These are phyloP conservation scores for Knoxia roxburghii DNA, from an alignment of 257 asterid species.

Conservation along the genomic window DNA sequence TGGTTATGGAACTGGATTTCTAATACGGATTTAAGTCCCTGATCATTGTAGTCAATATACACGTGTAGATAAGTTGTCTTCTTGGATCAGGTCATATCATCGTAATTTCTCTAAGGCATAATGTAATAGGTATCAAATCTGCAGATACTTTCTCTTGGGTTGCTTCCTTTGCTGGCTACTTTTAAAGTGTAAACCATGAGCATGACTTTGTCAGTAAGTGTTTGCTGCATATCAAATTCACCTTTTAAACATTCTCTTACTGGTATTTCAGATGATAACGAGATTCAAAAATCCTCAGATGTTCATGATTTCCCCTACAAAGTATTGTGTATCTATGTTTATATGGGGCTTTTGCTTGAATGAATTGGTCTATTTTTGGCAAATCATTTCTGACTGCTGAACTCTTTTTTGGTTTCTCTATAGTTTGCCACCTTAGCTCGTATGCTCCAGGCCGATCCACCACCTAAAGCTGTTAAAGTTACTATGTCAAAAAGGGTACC, in stretches of 20 bases:
- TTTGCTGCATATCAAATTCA: background rate
- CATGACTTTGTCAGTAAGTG: background rate
- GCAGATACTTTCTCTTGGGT: background rate
- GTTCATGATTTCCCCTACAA: background rate
- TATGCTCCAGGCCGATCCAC: conserved; percentile 97
- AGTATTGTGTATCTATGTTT: background rate
- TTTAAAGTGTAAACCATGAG: background rate
- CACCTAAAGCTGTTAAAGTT: conserved; percentile 99
- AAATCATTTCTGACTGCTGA: background rate
- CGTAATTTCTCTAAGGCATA: no score
- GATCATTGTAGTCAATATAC: background rate
- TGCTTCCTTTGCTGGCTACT: background rate
- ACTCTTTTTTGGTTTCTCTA: conserved; percentile 24
- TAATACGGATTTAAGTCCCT: background rate
- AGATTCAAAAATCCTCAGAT: background rate
- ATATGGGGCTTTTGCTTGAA: background rate
- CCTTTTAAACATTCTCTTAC: background rate
- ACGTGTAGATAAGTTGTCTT: background rate
- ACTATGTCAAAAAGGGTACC: conserved; percentile 89
- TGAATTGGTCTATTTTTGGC: background rate
- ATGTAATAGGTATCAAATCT: background rate
- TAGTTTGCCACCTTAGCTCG: conserved; percentile 95
- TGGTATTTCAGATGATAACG: background rate
- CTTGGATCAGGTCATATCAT: background rate
- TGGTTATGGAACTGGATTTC: background rate